phyloP scores from a whole-genome alignment of 73 alveolate genomes.

The Tetrahymena borealis region DNA sequence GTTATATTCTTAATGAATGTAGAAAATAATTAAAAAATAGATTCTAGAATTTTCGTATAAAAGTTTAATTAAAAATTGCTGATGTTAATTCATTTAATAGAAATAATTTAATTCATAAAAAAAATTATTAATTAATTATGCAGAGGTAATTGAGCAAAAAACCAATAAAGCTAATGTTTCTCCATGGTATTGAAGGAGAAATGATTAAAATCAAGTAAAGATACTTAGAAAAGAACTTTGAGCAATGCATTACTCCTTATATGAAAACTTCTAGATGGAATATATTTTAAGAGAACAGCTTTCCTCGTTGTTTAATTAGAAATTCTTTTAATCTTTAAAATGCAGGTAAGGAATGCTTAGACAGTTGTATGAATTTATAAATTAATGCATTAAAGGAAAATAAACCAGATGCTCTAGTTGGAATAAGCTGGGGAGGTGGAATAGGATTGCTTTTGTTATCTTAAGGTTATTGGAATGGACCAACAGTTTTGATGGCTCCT shows the following conservation, averaged over 20 bases:
- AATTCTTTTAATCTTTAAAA: neutral
- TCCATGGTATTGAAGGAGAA: neutral
- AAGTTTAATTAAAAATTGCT: too few species aligned
- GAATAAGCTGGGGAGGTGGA: conserved; percentile 1
- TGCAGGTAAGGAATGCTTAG: neutral
- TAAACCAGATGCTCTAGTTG: neutral
- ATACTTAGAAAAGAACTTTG: neutral
- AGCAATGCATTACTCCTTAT: neutral
- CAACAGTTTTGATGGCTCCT: neutral
- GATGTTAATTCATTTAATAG: too few species aligned
- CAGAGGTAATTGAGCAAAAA: neutral
- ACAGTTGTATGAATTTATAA: neutral
- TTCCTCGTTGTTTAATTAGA: neutral
- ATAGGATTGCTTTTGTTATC: neutral
- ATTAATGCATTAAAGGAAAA: neutral
- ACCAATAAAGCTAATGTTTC: neutral
- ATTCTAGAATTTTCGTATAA: too few species aligned
- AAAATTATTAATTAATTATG: neutral
- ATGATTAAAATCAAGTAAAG: neutral
- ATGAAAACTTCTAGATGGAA: neutral
- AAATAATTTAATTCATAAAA: neutral
- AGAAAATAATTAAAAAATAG: too few species aligned
- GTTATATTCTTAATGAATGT: too few species aligned
- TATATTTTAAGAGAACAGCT: neutral
- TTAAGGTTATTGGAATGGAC: neutral